Evolutionary conservation across 2,329 filamentous ascomycete species (phyloP), one percentile per base, ranked within the genome.

Genomic region (Verticillium nonalfalfae): DNA sequence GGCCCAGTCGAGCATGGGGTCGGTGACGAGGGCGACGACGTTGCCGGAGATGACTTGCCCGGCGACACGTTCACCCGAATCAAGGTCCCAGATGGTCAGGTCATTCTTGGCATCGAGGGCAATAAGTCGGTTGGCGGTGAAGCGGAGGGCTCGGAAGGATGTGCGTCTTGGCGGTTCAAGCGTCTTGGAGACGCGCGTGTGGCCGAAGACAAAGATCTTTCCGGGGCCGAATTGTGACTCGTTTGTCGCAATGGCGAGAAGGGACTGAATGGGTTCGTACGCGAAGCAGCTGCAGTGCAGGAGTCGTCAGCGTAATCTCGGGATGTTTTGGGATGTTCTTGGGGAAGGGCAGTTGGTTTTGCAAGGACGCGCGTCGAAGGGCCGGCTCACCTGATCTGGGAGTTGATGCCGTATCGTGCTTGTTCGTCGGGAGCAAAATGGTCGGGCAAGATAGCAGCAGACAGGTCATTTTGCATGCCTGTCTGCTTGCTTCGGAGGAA

Each of bases 401-500:
- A 92, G 72, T 90, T 91, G 74, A 97, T 88, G 63, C 93, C 92
- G 74, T 90, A 94, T 65, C 91, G 86, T 59, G 85, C 85, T 69
- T 92, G 90, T 75, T 97, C 91, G 72, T 97, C 93, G 31, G 94
- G 85, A 62, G 85, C 80, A 73, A 98, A 97, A 14, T 91, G 78
- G 64, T 91, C 90, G 40, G 91, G 85, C 18, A 86, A 81, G 65
- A 98, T 86, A 67, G 89, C 90, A 18, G 88, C 87, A 59, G 93
- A 97, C 67, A 99, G 84, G 78, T 98, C 95, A 76, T 89, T 91
- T 73, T 93, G 90, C 69, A 99, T 90, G 70, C 95, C 95, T 61
- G 92, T 86, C 82, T 98, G 95, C 82, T 96, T 97, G 69, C 91
- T 90, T 73, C 95, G 85, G 65, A 99, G 79, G 73, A 98, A 94